Base-by-base conservation (phyloP, 345 rosid genomes). In the Eucalyptus guilfoylei region DNA sequence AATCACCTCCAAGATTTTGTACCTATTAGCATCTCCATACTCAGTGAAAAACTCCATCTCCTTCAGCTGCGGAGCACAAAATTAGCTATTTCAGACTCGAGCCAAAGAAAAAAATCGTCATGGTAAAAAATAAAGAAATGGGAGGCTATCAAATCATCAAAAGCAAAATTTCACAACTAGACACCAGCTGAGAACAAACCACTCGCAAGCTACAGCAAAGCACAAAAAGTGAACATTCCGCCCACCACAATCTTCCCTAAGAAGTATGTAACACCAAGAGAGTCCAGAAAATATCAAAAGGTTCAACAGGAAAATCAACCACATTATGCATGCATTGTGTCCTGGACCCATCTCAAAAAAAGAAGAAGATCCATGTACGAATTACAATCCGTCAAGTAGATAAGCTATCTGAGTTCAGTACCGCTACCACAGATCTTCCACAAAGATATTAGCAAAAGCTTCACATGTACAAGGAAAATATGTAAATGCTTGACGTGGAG, bases 11-110 rank as follows among this genome's bases (percentile, higher is more conserved):
- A 98, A 92, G 90, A 97, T 93, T 88, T 93, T 95, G 87, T 98
- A 97, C 89, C 97, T 94, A 88, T 97, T 98, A 28, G 99, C 99
- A 93, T 98, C 99, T 47, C 97, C 99, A 60, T 97, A 98, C 93
- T 97, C 99, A 0, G 99, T 95, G 96, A 98, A 98, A 91, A 98
- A 96, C 28, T 96, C 98, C 91, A 94, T 89, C 69, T 94, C 99
- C 89, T 97, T 97, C 87, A 95, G 86, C 90, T 94, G 96, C 98
- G 92, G 94, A 86, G 88, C 14, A 81, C 14, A 30, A 62, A 54
- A 40, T 76, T 21, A 76, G 85, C 30, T 76, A 24, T 76, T 6
- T 21, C 47, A 76, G 85, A 76, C 47, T 40, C 15, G 5, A 40
- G 47, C 85, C 47, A 76, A 32, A 32, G 19, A 32, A 34, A 34